Evolutionary conservation across 306 rosid species (phyloP).

Genomic region (Trichosanthes truncata): DNA sequence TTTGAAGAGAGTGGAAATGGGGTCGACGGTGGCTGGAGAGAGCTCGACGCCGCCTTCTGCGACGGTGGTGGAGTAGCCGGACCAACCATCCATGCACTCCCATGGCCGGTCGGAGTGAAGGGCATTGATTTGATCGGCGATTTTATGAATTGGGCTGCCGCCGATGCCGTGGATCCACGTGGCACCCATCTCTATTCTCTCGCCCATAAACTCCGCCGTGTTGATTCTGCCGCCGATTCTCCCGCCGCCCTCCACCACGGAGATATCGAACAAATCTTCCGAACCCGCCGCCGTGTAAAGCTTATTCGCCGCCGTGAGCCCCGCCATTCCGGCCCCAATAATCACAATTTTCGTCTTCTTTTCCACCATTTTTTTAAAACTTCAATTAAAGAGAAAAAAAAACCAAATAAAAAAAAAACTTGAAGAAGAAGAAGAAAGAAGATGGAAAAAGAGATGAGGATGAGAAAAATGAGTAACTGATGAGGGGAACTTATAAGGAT

Average conservation of each 20-base stretch:
- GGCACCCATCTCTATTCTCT: constrained; percentile 92
- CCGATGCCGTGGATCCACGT: constrained; percentile 99
- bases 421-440: neutral
- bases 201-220: constrained; percentile 87
- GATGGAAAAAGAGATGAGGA: constrained; percentile 22
- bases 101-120: constrained; percentile 74
- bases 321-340: constrained; percentile 98
- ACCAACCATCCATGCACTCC: constrained; percentile 88
- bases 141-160: constrained; percentile 72
- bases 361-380: constrained; percentile 45
- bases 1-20: constrained; percentile 56
- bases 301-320: constrained; percentile 84
- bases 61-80: constrained; percentile 43
- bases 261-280: constrained; percentile 56
- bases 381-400: neutral
- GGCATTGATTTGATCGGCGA: constrained; percentile 59
- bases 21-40: constrained; percentile 38
- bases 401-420: neutral
- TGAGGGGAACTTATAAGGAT: constrained; percentile 49
- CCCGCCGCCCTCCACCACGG: constrained; percentile 75
- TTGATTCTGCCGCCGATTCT: constrained; percentile 91
- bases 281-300: constrained; percentile 47
- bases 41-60: constrained; percentile 75
- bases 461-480: constrained; percentile 46
- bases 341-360: constrained; percentile 77